Conservation (phyloP, 2,329 filamentous ascomycete species). For the Tolypocladium nubicola region DNA sequence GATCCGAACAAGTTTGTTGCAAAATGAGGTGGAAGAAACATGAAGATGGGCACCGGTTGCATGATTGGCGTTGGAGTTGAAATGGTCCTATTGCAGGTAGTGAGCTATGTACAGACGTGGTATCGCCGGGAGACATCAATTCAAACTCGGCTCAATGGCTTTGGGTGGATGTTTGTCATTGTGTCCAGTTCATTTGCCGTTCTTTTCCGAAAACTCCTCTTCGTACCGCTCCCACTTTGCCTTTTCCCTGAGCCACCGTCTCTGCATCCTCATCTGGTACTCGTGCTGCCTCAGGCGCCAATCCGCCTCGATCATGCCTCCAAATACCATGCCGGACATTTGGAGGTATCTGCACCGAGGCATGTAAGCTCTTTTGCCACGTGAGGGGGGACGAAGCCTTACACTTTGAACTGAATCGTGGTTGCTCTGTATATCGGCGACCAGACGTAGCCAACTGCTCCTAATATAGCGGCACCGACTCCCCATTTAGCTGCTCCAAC, state of each 20-base stretch:
- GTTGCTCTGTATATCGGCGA: slow-evolving; percentile 64
- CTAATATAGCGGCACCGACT: slow-evolving; percentile 50
- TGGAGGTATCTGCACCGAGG: slow-evolving; percentile 54
- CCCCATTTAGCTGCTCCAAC: slow-evolving; percentile 66
- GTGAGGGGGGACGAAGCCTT: slow-evolving; percentile 17
- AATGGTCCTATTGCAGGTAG: neutral
- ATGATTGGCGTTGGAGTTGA: slow-evolving; percentile 21
- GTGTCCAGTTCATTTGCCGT: slow-evolving; percentile 17
- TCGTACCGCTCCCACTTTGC: slow-evolving; percentile 61
- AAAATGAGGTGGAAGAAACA: slow-evolving; percentile 16
- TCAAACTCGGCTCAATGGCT: neutral
- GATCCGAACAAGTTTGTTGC: slow-evolving; percentile 67
- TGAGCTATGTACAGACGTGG: neutral
- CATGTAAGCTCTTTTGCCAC: neutral
- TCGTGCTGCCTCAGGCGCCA: slow-evolving; percentile 57
- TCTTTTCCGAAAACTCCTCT: slow-evolving; percentile 41
- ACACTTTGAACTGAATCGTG: slow-evolving; percentile 72
- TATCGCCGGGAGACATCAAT: neutral
- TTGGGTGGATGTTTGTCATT: neutral
- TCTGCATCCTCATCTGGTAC: slow-evolving; percentile 51
- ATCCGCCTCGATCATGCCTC: slow-evolving; percentile 68
- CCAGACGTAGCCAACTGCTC: slow-evolving; percentile 49
- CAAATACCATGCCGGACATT: slow-evolving; percentile 78
- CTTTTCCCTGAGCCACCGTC: slow-evolving; percentile 51
- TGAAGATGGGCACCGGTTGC: neutral